phyloP scores from a whole-genome alignment of 1,284 basidiomycete species.

The Pisolithus thermaeus region DNA sequence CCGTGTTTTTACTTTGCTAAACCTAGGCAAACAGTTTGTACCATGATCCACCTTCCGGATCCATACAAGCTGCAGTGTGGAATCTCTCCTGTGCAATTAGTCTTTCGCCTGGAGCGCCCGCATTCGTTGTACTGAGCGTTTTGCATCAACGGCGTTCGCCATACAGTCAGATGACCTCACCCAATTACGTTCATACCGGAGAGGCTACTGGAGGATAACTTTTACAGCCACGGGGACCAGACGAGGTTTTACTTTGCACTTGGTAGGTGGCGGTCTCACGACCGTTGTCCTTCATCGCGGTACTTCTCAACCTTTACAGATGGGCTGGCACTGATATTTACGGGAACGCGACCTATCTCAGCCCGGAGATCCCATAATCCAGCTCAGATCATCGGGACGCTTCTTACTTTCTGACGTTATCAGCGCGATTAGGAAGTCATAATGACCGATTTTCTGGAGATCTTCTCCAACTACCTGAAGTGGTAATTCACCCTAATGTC shows the following conservation, averaged over 20 bases:
- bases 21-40: conserved; percentile 65
- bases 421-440: conserved; percentile 5
- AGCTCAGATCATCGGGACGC: conserved; percentile 15
- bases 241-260: conserved; percentile 92
- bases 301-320: conserved; percentile 39
- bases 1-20: neutral
- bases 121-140: too few species aligned
- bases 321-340: conserved; percentile 77
- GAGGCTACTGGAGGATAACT: conserved; percentile 86
- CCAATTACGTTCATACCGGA: conserved; percentile 90
- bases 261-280: conserved; percentile 38
- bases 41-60: conserved; percentile 56
- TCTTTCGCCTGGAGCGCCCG: conserved; percentile 50
- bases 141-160: neutral
- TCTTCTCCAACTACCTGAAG: neutral
- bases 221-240: conserved; percentile 94
- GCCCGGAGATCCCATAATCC: conserved; percentile 27
- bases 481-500: conserved; percentile 38
- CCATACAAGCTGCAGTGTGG: conserved; percentile 84
- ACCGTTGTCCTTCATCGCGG: neutral
- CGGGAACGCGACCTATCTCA: conserved; percentile 45
- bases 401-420: conserved; percentile 8
- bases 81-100: conserved; percentile 67
- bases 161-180: conserved; percentile 67
- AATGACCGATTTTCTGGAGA: neutral